Conservation (phyloP, 2,329 filamentous ascomycete species). For the Trichoderma semiorbis region DNA sequence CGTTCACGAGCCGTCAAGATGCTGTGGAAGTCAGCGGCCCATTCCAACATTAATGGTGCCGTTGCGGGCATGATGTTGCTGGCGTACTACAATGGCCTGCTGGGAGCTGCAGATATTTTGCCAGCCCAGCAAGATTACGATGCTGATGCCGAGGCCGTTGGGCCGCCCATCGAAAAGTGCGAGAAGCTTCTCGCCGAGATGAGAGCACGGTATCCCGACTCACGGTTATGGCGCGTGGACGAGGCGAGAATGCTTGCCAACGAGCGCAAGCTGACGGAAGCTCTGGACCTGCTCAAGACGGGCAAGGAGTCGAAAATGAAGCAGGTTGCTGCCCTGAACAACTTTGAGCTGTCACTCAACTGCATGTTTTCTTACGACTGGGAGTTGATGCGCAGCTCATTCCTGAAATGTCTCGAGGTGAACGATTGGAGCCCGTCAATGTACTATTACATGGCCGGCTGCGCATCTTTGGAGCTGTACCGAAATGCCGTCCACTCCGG, state of each 20-base stretch:
- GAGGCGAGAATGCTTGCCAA: conserved; percentile 74
- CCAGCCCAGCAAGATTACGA: conserved; percentile 55
- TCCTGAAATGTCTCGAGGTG: conserved; percentile 69
- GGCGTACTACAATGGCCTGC: conserved; percentile 82
- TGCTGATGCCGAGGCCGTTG: conserved; percentile 56
- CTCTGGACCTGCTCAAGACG: conserved; percentile 61
- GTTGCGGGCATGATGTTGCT: conserved; percentile 79
- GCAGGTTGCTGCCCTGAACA: conserved; percentile 79
- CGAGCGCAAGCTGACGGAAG: conserved; percentile 61
- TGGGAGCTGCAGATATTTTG: conserved; percentile 85
- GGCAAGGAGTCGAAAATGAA: conserved; percentile 70
- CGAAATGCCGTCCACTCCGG: conserved; percentile 50
- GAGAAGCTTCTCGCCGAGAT: conserved; percentile 66
- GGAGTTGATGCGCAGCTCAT: conserved; percentile 67
- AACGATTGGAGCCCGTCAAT: conserved; percentile 90
- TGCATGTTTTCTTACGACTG: conserved; percentile 79
- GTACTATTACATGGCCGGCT: conserved; percentile 85
- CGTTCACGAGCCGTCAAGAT: conserved; percentile 76
- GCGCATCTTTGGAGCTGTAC: conserved; percentile 77
- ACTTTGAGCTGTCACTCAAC: conserved; percentile 79
- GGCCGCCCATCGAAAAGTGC: conserved; percentile 70
- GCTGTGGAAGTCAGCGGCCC: conserved; percentile 86
- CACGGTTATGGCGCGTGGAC: conserved; percentile 82
- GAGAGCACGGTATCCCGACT: conserved; percentile 74
- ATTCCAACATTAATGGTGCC: conserved; percentile 87